phyloP scores from a whole-genome alignment of 2,329 filamentous ascomycete species.

The Raffaelea deltoideospora region DNA sequence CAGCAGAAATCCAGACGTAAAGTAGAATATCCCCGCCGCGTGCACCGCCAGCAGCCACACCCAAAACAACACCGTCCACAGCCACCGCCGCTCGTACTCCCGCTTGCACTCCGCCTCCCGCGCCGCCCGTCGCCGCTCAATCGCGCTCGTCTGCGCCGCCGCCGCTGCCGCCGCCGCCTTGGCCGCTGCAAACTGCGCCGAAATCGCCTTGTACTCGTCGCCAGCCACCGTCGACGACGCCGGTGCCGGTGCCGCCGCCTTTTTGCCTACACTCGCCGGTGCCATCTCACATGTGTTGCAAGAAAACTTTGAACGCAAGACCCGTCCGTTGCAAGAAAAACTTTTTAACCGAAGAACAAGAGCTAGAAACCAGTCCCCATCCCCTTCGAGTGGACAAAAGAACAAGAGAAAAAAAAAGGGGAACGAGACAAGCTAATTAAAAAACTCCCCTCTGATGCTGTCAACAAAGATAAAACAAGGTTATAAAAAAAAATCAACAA shows the following conservation, averaged over 20 bases:
- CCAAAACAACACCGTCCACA: constrained; percentile 53
- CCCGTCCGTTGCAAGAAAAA: too few relatives aligned
- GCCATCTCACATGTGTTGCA: constrained; percentile 3
- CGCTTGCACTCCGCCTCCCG: constrained; percentile 32
- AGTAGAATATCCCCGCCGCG: constrained; percentile 69
- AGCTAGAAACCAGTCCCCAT: too few relatives aligned
- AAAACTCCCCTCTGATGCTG: too few relatives aligned
- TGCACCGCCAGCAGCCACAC: constrained; percentile 59
- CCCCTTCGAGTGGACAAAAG: not conserved
- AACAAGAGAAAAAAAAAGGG: not conserved
- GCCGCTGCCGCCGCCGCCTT: constrained; percentile 10
- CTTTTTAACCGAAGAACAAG: too few relatives aligned
- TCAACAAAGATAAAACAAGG: not conserved
- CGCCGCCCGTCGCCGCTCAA: constrained; percentile 28
- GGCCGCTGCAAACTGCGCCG: constrained; percentile 33
- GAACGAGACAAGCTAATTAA: constrained; percentile 1
- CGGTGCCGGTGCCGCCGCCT: constrained; percentile 7
- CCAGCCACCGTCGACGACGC: too few relatives aligned
- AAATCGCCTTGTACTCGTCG: constrained; percentile 35
- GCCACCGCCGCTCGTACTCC: constrained; percentile 36
- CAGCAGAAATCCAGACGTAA: constrained; percentile 87
- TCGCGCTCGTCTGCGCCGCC: constrained; percentile 19
- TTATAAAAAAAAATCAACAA: not conserved
- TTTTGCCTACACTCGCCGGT: constrained; percentile 11
- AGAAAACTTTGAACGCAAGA: not conserved